Evolutionary conservation across 2,329 filamentous ascomycete species (phyloP).

Genomic region (Fusarium pininemorale): DNA sequence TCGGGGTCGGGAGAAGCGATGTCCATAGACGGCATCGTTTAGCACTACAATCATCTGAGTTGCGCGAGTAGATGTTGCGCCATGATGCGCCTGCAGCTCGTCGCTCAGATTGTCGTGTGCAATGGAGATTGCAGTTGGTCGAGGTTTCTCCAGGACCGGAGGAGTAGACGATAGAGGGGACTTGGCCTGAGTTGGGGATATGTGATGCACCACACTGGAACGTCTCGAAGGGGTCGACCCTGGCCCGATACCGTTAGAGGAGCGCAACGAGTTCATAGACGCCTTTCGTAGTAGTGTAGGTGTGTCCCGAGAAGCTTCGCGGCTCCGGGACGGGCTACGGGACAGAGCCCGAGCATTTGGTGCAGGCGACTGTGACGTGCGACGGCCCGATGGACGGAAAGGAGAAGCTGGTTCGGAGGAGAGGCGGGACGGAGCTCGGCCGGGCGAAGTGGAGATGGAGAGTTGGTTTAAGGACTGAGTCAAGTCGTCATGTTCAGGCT

Average conservation of each 20-base stretch:
- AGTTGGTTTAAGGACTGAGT: conserved; percentile 57
- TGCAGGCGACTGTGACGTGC: conserved; percentile 37
- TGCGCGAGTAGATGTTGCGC: conserved; percentile 50
- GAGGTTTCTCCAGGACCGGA: conserved; percentile 49
- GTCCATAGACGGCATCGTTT: conserved; percentile 94
- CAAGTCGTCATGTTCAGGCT: conserved; percentile 46
- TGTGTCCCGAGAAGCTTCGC: conserved; percentile 58
- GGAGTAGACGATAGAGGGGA: conserved; percentile 43
- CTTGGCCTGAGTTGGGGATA: conserved; percentile 55
- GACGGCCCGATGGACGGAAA: conserved; percentile 52
- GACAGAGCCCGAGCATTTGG: conserved; percentile 46
- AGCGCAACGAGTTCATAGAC: conserved; percentile 66
- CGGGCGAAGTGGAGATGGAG: conserved; percentile 50
- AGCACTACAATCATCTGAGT: conserved; percentile 82
- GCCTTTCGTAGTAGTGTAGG: conserved; percentile 64
- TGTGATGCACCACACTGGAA: conserved; percentile 56
- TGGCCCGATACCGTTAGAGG: conserved; percentile 53
- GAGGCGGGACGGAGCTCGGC: conserved; percentile 44
- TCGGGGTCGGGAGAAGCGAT: conserved; percentile 86
- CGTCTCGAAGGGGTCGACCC: conserved; percentile 56
- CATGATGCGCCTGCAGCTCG: conserved; percentile 73
- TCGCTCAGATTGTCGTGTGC: conserved; percentile 74
- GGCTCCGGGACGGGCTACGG: conserved; percentile 54
- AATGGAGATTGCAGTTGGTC: conserved; percentile 62
- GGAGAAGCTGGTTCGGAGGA: conserved; percentile 51